phyloP scores from a whole-genome alignment of 228 moss, liverwort and hornwort genomes.

The Sphagnum magellanicum region DNA sequence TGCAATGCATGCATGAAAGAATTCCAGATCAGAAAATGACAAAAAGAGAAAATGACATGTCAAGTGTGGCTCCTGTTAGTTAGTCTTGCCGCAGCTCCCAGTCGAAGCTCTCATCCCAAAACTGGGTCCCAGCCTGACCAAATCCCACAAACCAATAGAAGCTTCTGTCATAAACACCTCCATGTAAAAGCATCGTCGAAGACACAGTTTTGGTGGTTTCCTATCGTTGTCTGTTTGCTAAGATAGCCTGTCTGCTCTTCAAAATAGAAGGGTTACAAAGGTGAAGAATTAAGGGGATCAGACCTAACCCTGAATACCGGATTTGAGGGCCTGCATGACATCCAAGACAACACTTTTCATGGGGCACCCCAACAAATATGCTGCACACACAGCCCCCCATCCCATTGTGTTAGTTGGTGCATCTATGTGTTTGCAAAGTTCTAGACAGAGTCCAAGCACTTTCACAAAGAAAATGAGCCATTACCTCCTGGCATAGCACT shows the following conservation, averaged over 20 bases:
- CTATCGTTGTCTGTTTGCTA: too few species aligned
- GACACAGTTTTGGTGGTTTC: too few species aligned
- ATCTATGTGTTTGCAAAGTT: too few species aligned
- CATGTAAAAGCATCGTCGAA: too few species aligned
- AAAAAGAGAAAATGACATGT: conserved; percentile 39
- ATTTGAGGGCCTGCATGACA: conserved; percentile 62
- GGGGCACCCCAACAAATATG: conserved; percentile 86
- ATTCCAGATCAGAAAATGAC: background rate
- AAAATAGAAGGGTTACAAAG: too few species aligned
- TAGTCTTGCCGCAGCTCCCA: conserved; percentile 59
- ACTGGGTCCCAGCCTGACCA: conserved; percentile 91
- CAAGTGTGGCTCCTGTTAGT: conserved; percentile 63
- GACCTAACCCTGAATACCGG: conserved; percentile 82
- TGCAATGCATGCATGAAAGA: background rate
- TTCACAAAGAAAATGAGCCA: too few species aligned
- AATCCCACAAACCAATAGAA: background rate
- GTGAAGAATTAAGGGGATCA: background rate
- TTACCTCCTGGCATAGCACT: too few species aligned
- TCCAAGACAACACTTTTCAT: conserved; percentile 78
- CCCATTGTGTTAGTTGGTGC: too few species aligned
- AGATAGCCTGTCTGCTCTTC: too few species aligned
- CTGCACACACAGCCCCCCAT: conserved; percentile 30
- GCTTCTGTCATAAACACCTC: background rate
- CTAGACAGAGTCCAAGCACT: too few species aligned
- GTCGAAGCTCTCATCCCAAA: conserved; percentile 86